Evolutionary conservation across 225 moss, liverwort and hornwort species (phyloP).

Genomic region (Asterella californica): DNA sequence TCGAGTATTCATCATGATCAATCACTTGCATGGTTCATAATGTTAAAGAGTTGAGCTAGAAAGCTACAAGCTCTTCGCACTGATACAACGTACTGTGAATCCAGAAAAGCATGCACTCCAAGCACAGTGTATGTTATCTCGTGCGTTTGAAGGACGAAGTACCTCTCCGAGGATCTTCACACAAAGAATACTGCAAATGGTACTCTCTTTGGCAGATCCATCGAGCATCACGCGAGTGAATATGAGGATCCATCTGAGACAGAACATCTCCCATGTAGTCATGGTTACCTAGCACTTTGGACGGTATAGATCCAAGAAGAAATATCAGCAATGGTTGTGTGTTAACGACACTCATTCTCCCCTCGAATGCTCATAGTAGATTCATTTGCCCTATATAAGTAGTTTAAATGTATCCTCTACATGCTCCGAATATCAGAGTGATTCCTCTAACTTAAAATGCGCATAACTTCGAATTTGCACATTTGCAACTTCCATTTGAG

Average conservation of each 20-base stretch:
- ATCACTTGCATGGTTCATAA: background rate
- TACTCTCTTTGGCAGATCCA: constrained; percentile 73
- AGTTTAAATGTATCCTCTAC: too few relatives aligned
- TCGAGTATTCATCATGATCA: background rate
- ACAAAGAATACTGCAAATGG: constrained; percentile 55
- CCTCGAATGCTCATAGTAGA: too few relatives aligned
- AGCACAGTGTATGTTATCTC: background rate
- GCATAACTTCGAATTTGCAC: too few relatives aligned
- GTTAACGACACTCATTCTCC: too few relatives aligned
- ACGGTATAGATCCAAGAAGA: background rate
- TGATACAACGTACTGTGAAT: background rate
- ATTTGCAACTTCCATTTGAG: too few relatives aligned
- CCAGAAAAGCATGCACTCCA: background rate
- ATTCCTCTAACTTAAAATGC: too few relatives aligned
- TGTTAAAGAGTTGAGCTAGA: background rate
- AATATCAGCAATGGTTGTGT: background rate
- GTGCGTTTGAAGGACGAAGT: background rate
- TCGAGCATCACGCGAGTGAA: constrained; percentile 55
- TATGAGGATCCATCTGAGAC: constrained; percentile 51
- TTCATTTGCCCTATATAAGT: too few relatives aligned
- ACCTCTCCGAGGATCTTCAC: constrained; percentile 44
- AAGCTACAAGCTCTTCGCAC: background rate
- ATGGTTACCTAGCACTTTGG: constrained; percentile 72
- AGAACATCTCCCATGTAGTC: constrained; percentile 75
- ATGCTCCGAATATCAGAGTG: too few relatives aligned